A percentile compares a stretch with the other conserved stretches of the same genome.
phyloP scores from a whole-genome alignment of 257 asterid genomes.

The Gardenia jasminoides region DNA sequence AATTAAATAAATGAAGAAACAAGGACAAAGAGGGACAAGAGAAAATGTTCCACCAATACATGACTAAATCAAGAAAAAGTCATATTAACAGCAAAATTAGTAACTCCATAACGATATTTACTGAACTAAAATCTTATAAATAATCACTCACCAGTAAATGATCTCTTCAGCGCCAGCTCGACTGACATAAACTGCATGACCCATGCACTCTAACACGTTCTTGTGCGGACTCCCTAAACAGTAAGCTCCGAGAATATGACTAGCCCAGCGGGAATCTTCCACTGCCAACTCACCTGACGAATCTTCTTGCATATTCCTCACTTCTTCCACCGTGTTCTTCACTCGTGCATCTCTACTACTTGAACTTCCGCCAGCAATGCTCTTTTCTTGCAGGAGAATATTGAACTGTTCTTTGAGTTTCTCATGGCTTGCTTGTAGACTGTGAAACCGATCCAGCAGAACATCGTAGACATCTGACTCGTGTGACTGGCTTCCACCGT shows the following conservation, averaged over 20 bases:
- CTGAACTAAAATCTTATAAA: neutral
- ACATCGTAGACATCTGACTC: constrained; percentile 11
- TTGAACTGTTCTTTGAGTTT: constrained; percentile 48
- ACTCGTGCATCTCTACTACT: too few relatives aligned
- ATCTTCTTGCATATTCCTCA: constrained; percentile 18
- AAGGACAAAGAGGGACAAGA: neutral
- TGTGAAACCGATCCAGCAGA: constrained; percentile 41
- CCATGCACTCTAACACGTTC: constrained; percentile 53
- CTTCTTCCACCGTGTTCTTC: constrained; percentile 8
- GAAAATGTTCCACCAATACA: neutral
- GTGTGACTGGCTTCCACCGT: constrained; percentile 32
- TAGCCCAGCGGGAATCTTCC: constrained; percentile 34
- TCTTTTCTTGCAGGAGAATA: constrained; percentile 38
- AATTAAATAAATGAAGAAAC: neutral
- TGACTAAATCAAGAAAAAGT: neutral
- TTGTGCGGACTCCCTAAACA: constrained; percentile 40
- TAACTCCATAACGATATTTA: neutral
- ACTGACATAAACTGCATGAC: constrained; percentile 60
- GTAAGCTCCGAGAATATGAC: constrained; percentile 30
- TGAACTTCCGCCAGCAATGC: too few relatives aligned
- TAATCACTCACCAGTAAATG: constrained; percentile 43
- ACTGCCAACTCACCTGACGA: constrained; percentile 20
- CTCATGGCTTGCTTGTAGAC: constrained; percentile 54
- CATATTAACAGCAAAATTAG: neutral
- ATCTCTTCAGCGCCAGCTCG: constrained; percentile 48